Conservation (phyloP, 805 yeast genomes). For the Trichomonascus vanleenenianus region DNA sequence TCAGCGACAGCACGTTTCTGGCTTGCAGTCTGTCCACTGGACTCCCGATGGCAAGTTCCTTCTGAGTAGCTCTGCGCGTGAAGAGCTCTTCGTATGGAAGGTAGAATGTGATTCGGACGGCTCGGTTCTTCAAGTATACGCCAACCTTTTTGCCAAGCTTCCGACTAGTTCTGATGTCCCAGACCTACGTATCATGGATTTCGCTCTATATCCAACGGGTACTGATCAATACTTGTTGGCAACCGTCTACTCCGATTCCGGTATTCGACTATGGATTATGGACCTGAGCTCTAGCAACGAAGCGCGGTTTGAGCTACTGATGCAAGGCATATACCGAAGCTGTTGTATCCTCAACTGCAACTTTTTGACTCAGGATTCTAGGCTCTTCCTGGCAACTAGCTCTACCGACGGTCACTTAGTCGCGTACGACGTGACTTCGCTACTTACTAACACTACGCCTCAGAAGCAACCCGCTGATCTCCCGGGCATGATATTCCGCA, state of each 20-base stretch:
- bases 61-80: slow-evolving; percentile 62
- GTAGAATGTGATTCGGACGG: slow-evolving; percentile 29
- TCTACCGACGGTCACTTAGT: slow-evolving; percentile 81
- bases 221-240: slow-evolving; percentile 39
- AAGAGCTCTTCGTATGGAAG: slow-evolving; percentile 81
- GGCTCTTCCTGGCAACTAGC: slow-evolving; percentile 41
- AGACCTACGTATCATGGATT: slow-evolving; percentile 87
- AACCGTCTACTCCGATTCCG: slow-evolving; percentile 81
- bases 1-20: slow-evolving; percentile 78
- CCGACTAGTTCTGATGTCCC: slow-evolving; percentile 55
- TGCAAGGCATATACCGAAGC: slow-evolving; percentile 50
- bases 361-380: slow-evolving; percentile 31
- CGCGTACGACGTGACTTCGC: slow-evolving; percentile 45
- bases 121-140: slow-evolving; percentile 23
- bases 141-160: slow-evolving; percentile 44
- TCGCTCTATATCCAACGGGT: slow-evolving; percentile 35
- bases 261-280: slow-evolving; percentile 57
- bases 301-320: slow-evolving; percentile 36
- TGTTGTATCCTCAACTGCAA: slow-evolving; percentile 69
- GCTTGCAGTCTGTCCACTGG: slow-evolving; percentile 68
- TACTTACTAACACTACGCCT: not conserved
- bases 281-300: slow-evolving; percentile 26
- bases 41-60: slow-evolving; percentile 27
- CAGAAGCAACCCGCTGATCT: not conserved
- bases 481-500: slow-evolving; percentile 21